Conservation (phyloP, 2,329 filamentous ascomycete species). For the Ophiostoma australiae region DNA sequence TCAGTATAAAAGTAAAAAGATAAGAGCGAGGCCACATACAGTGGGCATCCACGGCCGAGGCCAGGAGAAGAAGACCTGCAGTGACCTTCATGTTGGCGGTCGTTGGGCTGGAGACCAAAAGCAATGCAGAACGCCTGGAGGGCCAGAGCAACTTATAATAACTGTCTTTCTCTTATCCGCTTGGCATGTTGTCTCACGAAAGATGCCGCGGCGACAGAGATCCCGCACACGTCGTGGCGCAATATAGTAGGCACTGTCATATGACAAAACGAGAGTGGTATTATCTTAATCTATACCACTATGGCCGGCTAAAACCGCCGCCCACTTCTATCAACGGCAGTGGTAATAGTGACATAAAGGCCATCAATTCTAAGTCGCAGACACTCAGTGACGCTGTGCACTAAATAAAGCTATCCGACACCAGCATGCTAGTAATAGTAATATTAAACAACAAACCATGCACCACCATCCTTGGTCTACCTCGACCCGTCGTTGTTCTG, state of each 20-base stretch:
- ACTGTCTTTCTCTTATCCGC: background rate
- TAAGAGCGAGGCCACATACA: background rate
- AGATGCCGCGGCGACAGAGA: background rate
- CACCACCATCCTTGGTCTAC: background rate
- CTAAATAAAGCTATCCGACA: background rate
- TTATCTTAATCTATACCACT: background rate
- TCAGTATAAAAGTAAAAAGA: background rate
- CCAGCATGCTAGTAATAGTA: background rate
- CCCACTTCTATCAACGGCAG: background rate
- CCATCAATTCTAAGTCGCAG: too few relatives aligned
- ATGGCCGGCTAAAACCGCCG: background rate
- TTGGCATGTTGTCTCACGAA: background rate
- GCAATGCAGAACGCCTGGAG: background rate
- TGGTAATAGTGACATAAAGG: background rate
- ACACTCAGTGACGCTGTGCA: background rate
- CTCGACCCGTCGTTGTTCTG: conserved; percentile 10
- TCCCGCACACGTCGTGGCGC: background rate
- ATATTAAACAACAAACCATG: background rate
- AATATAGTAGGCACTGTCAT: background rate
- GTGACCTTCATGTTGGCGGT: background rate
- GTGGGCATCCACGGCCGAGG: background rate
- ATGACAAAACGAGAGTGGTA: background rate
- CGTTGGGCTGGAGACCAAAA: background rate
- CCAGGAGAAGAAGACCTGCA: background rate
- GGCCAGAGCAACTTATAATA: background rate